A percentile compares a stretch with the other conserved stretches of the same genome.
Evolutionary conservation across 73 alveolate genomes (phyloP).

Genomic region (Urostyla sp.): DNA sequence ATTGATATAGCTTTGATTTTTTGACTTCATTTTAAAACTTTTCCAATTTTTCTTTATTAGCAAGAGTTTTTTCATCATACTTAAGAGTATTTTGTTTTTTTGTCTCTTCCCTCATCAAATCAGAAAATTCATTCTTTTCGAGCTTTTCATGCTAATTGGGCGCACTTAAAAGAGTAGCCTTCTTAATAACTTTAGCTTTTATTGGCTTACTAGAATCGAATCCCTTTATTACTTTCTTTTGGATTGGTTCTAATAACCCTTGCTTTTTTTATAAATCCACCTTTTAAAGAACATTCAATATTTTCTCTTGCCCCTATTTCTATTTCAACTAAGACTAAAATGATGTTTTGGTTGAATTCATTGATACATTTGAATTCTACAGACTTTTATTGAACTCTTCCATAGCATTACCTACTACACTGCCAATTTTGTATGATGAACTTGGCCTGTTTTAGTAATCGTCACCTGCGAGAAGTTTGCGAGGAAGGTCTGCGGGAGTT

Average conservation of each 20-base stretch:
- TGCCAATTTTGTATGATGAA: constrained; percentile 69
- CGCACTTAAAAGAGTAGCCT: neutral
- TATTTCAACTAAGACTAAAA: no score
- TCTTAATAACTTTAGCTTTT: neutral
- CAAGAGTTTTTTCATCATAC: constrained; percentile 9
- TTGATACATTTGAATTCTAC: neutral
- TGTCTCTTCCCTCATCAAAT: constrained; percentile 1
- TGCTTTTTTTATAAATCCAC: neutral
- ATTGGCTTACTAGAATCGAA: constrained; percentile 33
- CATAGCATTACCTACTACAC: constrained; percentile 49
- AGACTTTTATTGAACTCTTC: constrained; percentile 60
- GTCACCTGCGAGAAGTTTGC: constrained; percentile 57
- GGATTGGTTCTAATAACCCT: no score
- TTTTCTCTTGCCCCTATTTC: no score
- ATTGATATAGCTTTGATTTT: neutral
- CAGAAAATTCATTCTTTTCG: constrained; percentile 20
- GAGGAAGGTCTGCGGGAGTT: constrained; percentile 80
- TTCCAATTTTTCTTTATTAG: neutral
- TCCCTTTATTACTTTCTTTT: constrained; percentile 40
- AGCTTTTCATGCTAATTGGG: no score
- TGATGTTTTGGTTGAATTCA: constrained; percentile 14
- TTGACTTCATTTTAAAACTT: constrained; percentile 5
- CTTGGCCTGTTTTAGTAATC: constrained; percentile 76
- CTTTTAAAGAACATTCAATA: constrained; percentile 4
- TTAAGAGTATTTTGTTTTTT: neutral